Evolutionary conservation across 345 rosid genomes (phyloP), one percentile per base, ranked within the genome.

Genomic region (Arabis hirsuta): DNA sequence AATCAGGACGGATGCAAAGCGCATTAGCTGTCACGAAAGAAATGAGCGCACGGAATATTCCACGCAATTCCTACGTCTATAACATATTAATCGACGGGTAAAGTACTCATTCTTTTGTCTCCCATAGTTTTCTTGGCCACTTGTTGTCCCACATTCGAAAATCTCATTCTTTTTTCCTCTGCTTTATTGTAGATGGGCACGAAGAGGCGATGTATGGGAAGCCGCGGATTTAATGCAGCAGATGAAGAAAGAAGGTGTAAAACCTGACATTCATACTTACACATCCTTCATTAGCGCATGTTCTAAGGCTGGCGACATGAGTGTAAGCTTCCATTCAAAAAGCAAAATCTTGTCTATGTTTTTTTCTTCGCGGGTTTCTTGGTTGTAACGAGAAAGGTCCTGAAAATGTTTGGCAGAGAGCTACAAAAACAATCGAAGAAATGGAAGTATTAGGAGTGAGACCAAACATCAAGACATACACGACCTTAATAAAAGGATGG

Each of bases 131-230:
- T 29, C 48, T 38, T 54, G 55, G 27, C 39, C 10, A 3, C 12
- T 31, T 19, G 3, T 55, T 73, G 84, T 12, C 22, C 51, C 44
- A 2, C 51, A 58, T 27, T 5, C 12, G 32, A 19, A 32, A 12
- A 29, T 43, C 46, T 66, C 61, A 61, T 57, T 41, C 3, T 3
- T 64, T 20, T 19, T 46, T 19, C 24, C 34, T 65, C 43, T 77
- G 32, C 11, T 66, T 73, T 51, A 2, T 36, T 69, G 32, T 67
- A 94, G 99, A 84, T 94, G 97, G 99, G 96, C 99, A 72, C 83
- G 99, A 65, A 79, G 97, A 79, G 99, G 99, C 12, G 97, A 91
- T 84, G 89, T 94, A 24, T 91, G 98, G 98, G 97, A 94, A 80
- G 97, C 98, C 8, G 91, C 91, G 31, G 98, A 94, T 67, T 83